These are phyloP conservation scores for Echinosophora koreensis DNA, from an alignment of 306 rosid genomes.

Conservation along the genomic window DNA sequence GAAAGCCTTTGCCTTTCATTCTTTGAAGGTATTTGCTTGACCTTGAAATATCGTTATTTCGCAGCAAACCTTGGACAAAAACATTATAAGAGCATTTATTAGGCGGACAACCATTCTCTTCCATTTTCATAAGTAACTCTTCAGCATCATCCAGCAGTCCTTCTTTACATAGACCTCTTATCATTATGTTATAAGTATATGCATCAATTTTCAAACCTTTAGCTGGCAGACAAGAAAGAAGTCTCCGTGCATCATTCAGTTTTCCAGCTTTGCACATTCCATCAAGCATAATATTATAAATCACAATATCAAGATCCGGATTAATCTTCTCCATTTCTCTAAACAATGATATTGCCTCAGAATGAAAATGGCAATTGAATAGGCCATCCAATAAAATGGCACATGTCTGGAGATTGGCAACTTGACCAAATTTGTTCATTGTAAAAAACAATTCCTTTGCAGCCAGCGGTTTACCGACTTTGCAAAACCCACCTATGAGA, in stretches of 20 bases:
- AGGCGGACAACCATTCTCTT: background rate
- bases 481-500: slow-evolving; percentile 6
- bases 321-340: background rate
- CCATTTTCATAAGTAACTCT: background rate
- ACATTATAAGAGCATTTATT: background rate
- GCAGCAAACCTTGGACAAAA: slow-evolving; percentile 44
- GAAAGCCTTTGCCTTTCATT: slow-evolving; percentile 39
- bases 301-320: background rate
- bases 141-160: background rate
- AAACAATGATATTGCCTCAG: slow-evolving; percentile 32
- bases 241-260: background rate
- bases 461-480: background rate
- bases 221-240: background rate
- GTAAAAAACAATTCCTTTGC: slow-evolving; percentile 27
- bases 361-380: slow-evolving; percentile 2
- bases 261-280: background rate
- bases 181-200: slow-evolving; percentile 11
- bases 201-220: slow-evolving; percentile 16
- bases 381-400: slow-evolving; percentile 31
- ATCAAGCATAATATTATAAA: background rate
- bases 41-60: slow-evolving; percentile 42
- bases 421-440: slow-evolving; percentile 33
- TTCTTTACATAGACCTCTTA: slow-evolving; percentile 10
- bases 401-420: slow-evolving; percentile 6
- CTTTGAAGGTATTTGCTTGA: slow-evolving; percentile 38